Conservation (phyloP, 164 flowering plant species). For the Annona cherimola region DNA sequence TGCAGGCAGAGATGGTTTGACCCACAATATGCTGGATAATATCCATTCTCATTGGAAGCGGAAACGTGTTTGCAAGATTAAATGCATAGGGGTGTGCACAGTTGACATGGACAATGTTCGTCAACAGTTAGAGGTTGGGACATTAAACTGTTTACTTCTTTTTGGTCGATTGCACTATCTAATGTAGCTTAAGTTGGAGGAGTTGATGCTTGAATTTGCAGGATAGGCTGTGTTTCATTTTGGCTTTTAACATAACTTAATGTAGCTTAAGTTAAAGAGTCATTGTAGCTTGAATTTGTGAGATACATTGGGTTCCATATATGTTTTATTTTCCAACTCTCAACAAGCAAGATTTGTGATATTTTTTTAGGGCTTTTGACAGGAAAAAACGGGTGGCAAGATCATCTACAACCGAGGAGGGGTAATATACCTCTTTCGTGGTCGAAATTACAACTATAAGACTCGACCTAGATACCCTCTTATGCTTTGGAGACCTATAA, state of each 20-base stretch:
- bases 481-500: slow-evolving; percentile 88
- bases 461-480: slow-evolving; percentile 80
- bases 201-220: neutral
- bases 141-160: neutral
- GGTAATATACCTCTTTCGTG: slow-evolving; percentile 69
- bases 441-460: slow-evolving; percentile 86
- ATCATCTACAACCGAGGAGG: slow-evolving; percentile 72
- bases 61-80: slow-evolving; percentile 83
- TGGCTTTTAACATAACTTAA: neutral
- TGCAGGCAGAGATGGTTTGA: slow-evolving; percentile 92
- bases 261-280: neutral
- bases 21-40: slow-evolving; percentile 96
- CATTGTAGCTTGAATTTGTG: neutral
- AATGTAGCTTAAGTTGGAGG: neutral
- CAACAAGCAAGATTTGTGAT: neutral
- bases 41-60: slow-evolving; percentile 92
- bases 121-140: slow-evolving; percentile 79
- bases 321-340: neutral
- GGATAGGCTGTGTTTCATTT: neutral
- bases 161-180: neutral
- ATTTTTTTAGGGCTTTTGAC: slow-evolving; percentile 15
- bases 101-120: slow-evolving; percentile 91
- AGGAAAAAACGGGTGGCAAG: slow-evolving; percentile 93
- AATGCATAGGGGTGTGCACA: slow-evolving; percentile 94
- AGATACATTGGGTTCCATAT: neutral